Percentiles rank a stretch among this genome's conserved stretches.
Evolutionary conservation across 2,329 filamentous ascomycete genomes (phyloP).

Genomic region (Hypoxylon sp.): DNA sequence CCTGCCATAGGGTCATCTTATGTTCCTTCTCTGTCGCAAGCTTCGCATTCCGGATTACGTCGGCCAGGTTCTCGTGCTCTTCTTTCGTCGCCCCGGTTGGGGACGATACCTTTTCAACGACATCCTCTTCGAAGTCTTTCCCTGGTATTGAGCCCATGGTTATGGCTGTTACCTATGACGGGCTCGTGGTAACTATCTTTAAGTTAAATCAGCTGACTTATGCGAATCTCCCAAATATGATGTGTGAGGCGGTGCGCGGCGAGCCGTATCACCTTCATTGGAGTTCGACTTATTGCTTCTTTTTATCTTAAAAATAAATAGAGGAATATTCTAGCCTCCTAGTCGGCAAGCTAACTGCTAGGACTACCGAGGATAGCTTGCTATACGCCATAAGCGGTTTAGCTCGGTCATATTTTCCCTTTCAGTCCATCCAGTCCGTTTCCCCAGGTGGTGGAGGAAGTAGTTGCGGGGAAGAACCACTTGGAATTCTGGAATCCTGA

Average conservation of each 20-base stretch:
- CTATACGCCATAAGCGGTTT: constrained; percentile 39
- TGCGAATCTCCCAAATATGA: constrained; percentile 5
- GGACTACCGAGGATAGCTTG: constrained; percentile 35
- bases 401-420: constrained; percentile 33
- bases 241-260: constrained; percentile 1
- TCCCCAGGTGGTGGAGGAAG: constrained; percentile 21
- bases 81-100: constrained; percentile 29
- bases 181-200: neutral
- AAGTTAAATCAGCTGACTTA: constrained; percentile 1
- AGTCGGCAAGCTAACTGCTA: constrained; percentile 22
- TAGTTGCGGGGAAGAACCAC: constrained; percentile 44
- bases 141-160: constrained; percentile 26
- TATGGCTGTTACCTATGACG: constrained; percentile 4
- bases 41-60: constrained; percentile 62
- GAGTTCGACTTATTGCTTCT: constrained; percentile 10
- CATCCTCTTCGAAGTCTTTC: constrained; percentile 32
- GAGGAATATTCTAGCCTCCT: constrained; percentile 32
- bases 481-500: constrained; percentile 31
- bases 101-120: constrained; percentile 20
- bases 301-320: constrained; percentile 27
- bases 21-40: constrained; percentile 73
- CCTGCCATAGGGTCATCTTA: constrained; percentile 80
- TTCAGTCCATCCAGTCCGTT: neutral
- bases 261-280: constrained; percentile 15
- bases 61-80: constrained; percentile 48